Percentiles rank a stretch among this genome's conserved stretches.
Evolutionary conservation across 2,329 filamentous ascomycete species (phyloP).

Genomic region (Neofusicoccum laricinum): DNA sequence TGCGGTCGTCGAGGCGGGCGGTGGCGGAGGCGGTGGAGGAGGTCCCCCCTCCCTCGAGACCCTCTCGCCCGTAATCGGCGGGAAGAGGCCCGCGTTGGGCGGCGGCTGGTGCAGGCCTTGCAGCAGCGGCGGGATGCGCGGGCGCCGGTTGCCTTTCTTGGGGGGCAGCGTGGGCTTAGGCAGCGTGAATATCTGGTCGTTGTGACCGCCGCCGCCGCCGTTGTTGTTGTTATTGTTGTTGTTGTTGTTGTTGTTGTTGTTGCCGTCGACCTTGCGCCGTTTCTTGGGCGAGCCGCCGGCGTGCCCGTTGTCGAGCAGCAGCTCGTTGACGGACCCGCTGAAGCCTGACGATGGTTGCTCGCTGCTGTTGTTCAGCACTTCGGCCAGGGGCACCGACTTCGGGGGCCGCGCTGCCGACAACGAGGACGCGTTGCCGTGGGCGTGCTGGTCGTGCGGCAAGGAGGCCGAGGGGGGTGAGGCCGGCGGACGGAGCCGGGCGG

Average conservation of each 20-base stretch:
- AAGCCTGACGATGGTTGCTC: slow-evolving; percentile 8
- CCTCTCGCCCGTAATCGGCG: slow-evolving; percentile 55
- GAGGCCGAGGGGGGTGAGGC: background rate
- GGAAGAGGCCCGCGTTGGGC: slow-evolving; percentile 59
- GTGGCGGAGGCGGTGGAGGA: background rate
- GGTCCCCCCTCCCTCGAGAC: slow-evolving; percentile 22
- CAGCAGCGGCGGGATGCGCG: slow-evolving; percentile 48
- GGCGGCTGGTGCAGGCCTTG: slow-evolving; percentile 64
- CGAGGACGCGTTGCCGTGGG: background rate
- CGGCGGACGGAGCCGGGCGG: background rate
- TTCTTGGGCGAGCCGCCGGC: slow-evolving; percentile 1
- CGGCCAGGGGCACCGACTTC: slow-evolving; percentile 34
- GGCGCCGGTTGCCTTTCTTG: slow-evolving; percentile 31
- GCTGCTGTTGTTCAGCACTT: slow-evolving; percentile 28
- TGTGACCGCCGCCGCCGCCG: background rate
- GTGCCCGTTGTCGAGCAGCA: background rate
- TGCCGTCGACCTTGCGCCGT: background rate
- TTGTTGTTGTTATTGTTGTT: too few relatives aligned
- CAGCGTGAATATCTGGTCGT: background rate
- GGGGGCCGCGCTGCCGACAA: background rate
- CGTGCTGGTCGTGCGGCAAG: background rate
- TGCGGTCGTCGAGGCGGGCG: background rate
- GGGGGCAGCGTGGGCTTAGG: slow-evolving; percentile 32
- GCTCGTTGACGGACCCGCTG: slow-evolving; percentile 15
- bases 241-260: too few relatives aligned